phyloP scores from a whole-genome alignment of 352 stramenopile species.

The Phytophthora nicotianae region DNA sequence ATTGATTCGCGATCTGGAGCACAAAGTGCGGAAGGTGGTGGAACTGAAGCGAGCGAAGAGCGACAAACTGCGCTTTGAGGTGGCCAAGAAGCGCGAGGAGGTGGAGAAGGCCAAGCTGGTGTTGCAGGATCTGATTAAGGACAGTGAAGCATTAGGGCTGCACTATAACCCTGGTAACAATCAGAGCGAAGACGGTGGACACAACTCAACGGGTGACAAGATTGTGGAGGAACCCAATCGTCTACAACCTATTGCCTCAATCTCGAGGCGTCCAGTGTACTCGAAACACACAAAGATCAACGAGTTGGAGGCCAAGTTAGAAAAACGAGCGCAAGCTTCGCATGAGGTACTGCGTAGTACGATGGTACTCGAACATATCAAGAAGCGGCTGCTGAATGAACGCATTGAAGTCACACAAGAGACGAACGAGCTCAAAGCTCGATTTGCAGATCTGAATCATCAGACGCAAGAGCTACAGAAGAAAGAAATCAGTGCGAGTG shows the following conservation, averaged over 20 bases:
- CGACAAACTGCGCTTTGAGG: slow-evolving; percentile 72
- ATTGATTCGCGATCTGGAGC: slow-evolving; percentile 76
- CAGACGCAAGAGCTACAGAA: slow-evolving; percentile 80
- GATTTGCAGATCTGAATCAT: slow-evolving; percentile 64
- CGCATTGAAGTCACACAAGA: slow-evolving; percentile 50
- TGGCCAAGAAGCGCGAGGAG: slow-evolving; percentile 73
- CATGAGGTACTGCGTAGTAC: slow-evolving; percentile 65
- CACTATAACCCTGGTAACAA: slow-evolving; percentile 47
- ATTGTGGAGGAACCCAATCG: slow-evolving; percentile 58
- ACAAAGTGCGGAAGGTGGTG: slow-evolving; percentile 79
- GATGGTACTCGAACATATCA: slow-evolving; percentile 83
- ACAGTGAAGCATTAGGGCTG: slow-evolving; percentile 72
- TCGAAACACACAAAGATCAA: slow-evolving; percentile 87
- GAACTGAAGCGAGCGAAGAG: slow-evolving; percentile 80
- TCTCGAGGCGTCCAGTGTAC: slow-evolving; percentile 80
- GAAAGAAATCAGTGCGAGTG: slow-evolving; percentile 70
- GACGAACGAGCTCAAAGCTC: slow-evolving; percentile 70
- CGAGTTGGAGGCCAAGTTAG: slow-evolving; percentile 69
- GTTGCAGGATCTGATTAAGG: slow-evolving; percentile 78
- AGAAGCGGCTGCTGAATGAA: slow-evolving; percentile 68
- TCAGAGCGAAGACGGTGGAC: slow-evolving; percentile 27
- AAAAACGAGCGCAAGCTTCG: slow-evolving; percentile 59
- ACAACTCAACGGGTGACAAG: neutral
- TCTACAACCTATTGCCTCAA: slow-evolving; percentile 72
- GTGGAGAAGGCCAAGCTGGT: slow-evolving; percentile 65